Percentiles rank a stretch among this genome's conserved stretches.
Evolutionary conservation across 208 protist species (phyloP).

Genomic region (Trypanosoma theileri): DNA sequence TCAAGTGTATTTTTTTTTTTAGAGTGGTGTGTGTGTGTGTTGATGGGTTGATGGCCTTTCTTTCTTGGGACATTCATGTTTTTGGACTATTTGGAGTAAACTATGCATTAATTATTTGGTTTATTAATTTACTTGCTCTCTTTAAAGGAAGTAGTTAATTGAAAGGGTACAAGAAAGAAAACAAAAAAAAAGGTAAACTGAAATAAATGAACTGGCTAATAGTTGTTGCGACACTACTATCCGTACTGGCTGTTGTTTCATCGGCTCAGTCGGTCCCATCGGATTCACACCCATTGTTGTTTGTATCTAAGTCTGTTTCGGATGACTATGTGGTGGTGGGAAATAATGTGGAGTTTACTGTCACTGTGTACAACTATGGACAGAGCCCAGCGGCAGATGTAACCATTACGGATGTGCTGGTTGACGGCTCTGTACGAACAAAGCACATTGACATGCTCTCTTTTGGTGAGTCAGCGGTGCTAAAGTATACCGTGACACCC

Average conservation of each 20-base stretch:
- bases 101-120: constrained; percentile 2
- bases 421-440: constrained; percentile 48
- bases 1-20: too few species aligned
- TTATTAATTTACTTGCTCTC: background rate
- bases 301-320: constrained; percentile 78
- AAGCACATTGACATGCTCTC: constrained; percentile 54
- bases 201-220: constrained; percentile 19
- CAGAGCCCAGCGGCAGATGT: constrained; percentile 79
- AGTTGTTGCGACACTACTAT: constrained; percentile 19
- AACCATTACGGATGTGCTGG: constrained; percentile 58
- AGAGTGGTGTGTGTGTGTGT: too few species aligned
- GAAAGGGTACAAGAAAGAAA: background rate
- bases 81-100: too few species aligned
- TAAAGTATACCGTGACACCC: constrained; percentile 79
- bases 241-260: constrained; percentile 12
- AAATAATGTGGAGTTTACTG: constrained; percentile 64
- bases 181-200: constrained; percentile 1
- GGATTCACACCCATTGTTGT: constrained; percentile 55
- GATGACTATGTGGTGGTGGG: constrained; percentile 77
- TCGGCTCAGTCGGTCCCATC: constrained; percentile 23
- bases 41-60: too few species aligned
- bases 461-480: constrained; percentile 53
- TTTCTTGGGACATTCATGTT: too few species aligned
- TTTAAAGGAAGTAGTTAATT: too few species aligned
- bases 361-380: constrained; percentile 79